Evolutionary conservation across 169 alveolate genomes (phyloP).

Genomic region (Eimeria mitis): DNA sequence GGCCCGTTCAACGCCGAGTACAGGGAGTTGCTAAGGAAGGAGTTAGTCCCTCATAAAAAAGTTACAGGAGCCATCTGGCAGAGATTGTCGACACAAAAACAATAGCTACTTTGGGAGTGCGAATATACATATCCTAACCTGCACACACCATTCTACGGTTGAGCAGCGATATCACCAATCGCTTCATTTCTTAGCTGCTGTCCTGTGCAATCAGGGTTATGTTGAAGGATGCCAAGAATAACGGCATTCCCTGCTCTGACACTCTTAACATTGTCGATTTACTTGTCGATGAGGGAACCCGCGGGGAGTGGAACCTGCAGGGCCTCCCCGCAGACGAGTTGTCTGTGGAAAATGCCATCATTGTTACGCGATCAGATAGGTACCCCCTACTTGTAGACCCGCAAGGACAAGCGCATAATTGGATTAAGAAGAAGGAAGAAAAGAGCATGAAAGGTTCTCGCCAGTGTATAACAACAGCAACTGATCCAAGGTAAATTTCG

Average conservation of each 20-base stretch:
- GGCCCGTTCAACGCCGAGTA: slow-evolving; percentile 98
- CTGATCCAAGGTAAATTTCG: slow-evolving; percentile 83
- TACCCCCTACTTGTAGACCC: slow-evolving; percentile 99
- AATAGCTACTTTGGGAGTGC: neutral
- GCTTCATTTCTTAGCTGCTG: neutral
- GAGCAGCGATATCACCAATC: neutral
- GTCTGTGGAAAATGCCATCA: slow-evolving; percentile 97
- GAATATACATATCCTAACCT: neutral
- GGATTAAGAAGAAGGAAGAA: slow-evolving; percentile 95
- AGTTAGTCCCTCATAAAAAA: slow-evolving; percentile 76
- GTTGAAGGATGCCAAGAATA: slow-evolving; percentile 70
- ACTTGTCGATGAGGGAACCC: slow-evolving; percentile 96
- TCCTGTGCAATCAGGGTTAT: slow-evolving; percentile 80
- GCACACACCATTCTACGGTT: neutral
- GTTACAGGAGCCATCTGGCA: neutral
- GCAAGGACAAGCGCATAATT: slow-evolving; percentile 96
- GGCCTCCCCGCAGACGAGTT: slow-evolving; percentile 97
- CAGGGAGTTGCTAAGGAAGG: slow-evolving; percentile 93
- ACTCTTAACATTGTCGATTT: slow-evolving; percentile 86
- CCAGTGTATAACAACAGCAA: slow-evolving; percentile 93
- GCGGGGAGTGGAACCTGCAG: slow-evolving; percentile 95
- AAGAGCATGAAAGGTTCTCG: slow-evolving; percentile 87
- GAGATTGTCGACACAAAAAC: neutral
- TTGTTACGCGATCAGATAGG: slow-evolving; percentile 96
- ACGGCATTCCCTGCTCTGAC: slow-evolving; percentile 74